Conservation (phyloP, 148 eudicot genomes). For the Camellia sinensis region DNA sequence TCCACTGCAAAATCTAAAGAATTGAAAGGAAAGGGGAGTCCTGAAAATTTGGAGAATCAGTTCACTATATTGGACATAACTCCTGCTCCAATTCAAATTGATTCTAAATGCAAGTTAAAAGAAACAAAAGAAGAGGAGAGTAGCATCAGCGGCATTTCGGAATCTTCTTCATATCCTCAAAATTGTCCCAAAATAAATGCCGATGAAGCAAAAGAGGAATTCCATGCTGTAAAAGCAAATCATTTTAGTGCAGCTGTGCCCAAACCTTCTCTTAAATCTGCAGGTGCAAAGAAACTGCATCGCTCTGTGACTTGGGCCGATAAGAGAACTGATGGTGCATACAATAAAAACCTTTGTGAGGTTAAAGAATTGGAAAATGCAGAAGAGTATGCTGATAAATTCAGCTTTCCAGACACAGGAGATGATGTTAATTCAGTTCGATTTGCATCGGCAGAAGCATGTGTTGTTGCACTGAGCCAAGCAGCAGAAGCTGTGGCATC, state of each 20-base stretch:
- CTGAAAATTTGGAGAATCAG: slow-evolving; percentile 23
- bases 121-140: slow-evolving; percentile 18
- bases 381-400: slow-evolving; percentile 20
- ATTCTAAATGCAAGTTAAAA: slow-evolving; percentile 14
- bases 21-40: slow-evolving; percentile 25
- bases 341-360: slow-evolving; percentile 46
- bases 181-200: slow-evolving; percentile 22
- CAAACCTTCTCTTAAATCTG: slow-evolving; percentile 61
- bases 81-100: slow-evolving; percentile 13
- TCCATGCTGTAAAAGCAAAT: slow-evolving; percentile 21
- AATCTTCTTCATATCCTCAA: slow-evolving; percentile 19
- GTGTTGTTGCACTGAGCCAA: slow-evolving; percentile 72
- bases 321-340: slow-evolving; percentile 39
- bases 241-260: slow-evolving; percentile 26
- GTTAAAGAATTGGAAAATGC: slow-evolving; percentile 32
- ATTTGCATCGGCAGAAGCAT: slow-evolving; percentile 79
- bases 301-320: slow-evolving; percentile 91
- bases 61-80: slow-evolving; percentile 20
- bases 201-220: slow-evolving; percentile 15
- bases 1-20: slow-evolving; percentile 29
- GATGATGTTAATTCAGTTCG: slow-evolving; percentile 40
- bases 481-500: slow-evolving; percentile 88
- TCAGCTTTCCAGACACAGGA: slow-evolving; percentile 17
- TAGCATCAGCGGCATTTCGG: slow-evolving; percentile 8
- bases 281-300: slow-evolving; percentile 39